phyloP scores from a whole-genome alignment of 345 rosid species.

The Arabis hirsuta region DNA sequence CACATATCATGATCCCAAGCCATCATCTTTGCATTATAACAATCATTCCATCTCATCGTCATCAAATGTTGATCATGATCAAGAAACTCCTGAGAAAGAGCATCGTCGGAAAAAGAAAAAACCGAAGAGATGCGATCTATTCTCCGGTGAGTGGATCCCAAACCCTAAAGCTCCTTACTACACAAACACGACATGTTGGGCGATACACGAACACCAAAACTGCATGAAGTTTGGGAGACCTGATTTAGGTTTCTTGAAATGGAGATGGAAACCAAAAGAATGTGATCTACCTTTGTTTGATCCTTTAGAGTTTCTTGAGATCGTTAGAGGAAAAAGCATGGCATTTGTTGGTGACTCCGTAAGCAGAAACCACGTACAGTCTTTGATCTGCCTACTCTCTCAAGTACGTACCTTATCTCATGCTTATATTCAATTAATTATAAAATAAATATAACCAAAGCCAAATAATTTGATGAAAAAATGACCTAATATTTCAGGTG shows the following conservation, averaged over 20 bases:
- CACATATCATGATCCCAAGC: slow-evolving; percentile 16
- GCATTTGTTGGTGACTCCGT: slow-evolving; percentile 90
- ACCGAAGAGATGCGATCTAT: slow-evolving; percentile 57
- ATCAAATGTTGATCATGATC: slow-evolving; percentile 9
- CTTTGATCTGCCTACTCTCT: slow-evolving; percentile 77
- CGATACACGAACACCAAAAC: slow-evolving; percentile 88
- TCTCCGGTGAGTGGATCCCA: slow-evolving; percentile 77
- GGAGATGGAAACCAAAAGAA: slow-evolving; percentile 86
- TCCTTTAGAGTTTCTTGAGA: slow-evolving; percentile 72
- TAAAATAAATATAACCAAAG: neutral
- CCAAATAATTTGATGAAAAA: neutral
- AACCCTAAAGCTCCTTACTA: slow-evolving; percentile 73
- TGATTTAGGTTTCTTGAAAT: slow-evolving; percentile 68
- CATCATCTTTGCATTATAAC: neutral
- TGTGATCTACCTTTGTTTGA: slow-evolving; percentile 77
- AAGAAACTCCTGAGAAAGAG: slow-evolving; percentile 12
- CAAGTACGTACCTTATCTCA: slow-evolving; percentile 4
- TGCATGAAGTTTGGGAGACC: slow-evolving; percentile 87
- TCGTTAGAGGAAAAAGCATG: slow-evolving; percentile 68
- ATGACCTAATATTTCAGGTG: slow-evolving; percentile 47
- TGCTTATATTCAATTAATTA: neutral
- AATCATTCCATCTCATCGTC: slow-evolving; percentile 22
- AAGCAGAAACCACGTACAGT: slow-evolving; percentile 86
- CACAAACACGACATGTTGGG: slow-evolving; percentile 79
- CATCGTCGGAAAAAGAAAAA: slow-evolving; percentile 1